phyloP scores from a whole-genome alignment of 1,139 yeast species.

The Blastobotrys apis region DNA sequence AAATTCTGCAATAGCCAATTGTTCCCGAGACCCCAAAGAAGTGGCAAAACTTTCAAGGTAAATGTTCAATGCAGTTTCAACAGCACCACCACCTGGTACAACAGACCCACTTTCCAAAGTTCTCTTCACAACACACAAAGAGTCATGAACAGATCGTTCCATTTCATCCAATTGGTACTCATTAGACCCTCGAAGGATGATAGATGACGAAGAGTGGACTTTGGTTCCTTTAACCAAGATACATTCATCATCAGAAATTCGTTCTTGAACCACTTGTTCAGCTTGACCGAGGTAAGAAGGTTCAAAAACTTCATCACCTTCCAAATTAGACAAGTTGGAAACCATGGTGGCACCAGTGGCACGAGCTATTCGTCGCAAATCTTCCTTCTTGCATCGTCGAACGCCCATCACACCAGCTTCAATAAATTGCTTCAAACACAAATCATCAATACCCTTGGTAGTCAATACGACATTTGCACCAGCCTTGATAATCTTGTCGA shows the following conservation, averaged over 20 bases:
- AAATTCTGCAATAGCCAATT: slow-evolving; percentile 96
- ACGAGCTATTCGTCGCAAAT: slow-evolving; percentile 91
- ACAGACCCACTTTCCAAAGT: slow-evolving; percentile 91
- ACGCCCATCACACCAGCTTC: slow-evolving; percentile 98
- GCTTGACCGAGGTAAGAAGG: slow-evolving; percentile 81
- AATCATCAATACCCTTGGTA: slow-evolving; percentile 96
- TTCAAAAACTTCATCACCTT: slow-evolving; percentile 97
- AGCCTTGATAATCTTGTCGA: slow-evolving; percentile 77
- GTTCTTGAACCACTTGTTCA: slow-evolving; percentile 86
- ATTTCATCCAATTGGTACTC: slow-evolving; percentile 96
- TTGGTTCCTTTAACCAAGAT: slow-evolving; percentile 90
- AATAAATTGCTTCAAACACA: slow-evolving; percentile 90
- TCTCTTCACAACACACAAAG: slow-evolving; percentile 91
- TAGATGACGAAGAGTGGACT: slow-evolving; percentile 88
- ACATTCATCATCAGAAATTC: slow-evolving; percentile 96
- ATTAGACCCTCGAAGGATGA: slow-evolving; percentile 92
- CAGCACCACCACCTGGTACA: slow-evolving; percentile 99
- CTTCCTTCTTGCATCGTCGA: slow-evolving; percentile 96
- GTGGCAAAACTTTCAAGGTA: slow-evolving; percentile 97
- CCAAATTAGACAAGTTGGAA: slow-evolving; percentile 83
- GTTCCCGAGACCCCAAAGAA: slow-evolving; percentile 96
- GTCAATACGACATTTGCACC: slow-evolving; percentile 97
- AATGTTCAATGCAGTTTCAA: slow-evolving; percentile 91
- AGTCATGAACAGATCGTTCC: slow-evolving; percentile 96
- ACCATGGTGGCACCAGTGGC: slow-evolving; percentile 96